phyloP scores from a whole-genome alignment of 345 rosid species.

The Brassica rapa region DNA sequence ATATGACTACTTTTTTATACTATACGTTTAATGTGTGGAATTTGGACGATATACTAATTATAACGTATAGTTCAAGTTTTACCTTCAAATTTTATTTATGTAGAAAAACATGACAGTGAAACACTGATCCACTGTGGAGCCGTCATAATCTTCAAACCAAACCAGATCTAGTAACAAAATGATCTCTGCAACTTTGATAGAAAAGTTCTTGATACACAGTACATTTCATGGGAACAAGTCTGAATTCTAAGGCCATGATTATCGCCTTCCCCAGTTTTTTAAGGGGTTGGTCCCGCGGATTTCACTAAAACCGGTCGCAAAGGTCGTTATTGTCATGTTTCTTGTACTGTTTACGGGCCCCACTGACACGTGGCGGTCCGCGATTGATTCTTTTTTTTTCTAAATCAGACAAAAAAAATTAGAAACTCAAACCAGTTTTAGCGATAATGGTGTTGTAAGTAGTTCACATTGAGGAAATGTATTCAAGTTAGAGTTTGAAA shows the following conservation, averaged over 20 bases:
- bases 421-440: too few relatives aligned
- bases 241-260: not conserved
- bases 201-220: not conserved
- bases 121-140: not conserved
- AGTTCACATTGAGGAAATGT: not conserved
- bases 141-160: not conserved
- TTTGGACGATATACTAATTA: not conserved
- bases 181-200: not conserved
- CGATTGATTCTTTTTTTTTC: too few relatives aligned
- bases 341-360: too few relatives aligned
- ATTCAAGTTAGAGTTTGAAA: too few relatives aligned
- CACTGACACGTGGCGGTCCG: too few relatives aligned
- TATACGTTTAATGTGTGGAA: not conserved
- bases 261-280: too few relatives aligned
- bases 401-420: too few relatives aligned
- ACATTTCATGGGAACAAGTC: not conserved
- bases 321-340: too few relatives aligned
- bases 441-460: not conserved
- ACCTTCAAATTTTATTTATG: not conserved
- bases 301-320: too few relatives aligned
- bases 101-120: not conserved
- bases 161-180: not conserved
- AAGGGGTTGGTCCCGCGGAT: too few relatives aligned
- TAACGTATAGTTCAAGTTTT: not conserved
- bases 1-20: not conserved